These are phyloP conservation scores for Falciphora oryzae DNA, from an alignment of 2,329 filamentous ascomycete genomes.

Conservation along the genomic window DNA sequence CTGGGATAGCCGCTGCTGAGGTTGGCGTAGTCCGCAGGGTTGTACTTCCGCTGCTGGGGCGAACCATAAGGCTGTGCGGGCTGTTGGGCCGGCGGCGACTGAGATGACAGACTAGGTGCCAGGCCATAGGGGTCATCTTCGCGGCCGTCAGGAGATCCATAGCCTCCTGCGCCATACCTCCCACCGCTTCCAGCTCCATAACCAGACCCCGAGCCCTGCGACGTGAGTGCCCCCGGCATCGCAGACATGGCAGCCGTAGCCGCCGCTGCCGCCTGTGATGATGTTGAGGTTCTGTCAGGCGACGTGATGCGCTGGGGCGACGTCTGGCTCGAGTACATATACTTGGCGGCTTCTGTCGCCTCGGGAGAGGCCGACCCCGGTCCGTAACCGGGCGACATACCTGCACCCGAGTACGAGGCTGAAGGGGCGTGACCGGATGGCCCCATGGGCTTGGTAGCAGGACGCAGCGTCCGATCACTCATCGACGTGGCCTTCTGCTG, in stretches of 20 bases:
- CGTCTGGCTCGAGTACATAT: conserved; percentile 51
- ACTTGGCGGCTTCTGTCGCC: conserved; percentile 58
- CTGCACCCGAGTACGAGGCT: conserved; percentile 12
- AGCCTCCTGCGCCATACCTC: conserved; percentile 18
- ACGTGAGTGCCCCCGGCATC: conserved; percentile 45
- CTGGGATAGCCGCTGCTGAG: conserved; percentile 39
- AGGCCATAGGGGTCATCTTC: conserved; percentile 30
- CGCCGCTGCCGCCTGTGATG: conserved; percentile 42
- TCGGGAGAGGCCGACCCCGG: conserved; percentile 39
- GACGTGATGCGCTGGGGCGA: conserved; percentile 40
- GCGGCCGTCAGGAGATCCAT: conserved; percentile 13
- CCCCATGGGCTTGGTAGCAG: conserved; percentile 38
- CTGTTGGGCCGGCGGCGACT: conserved; percentile 18
- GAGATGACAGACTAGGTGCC: conserved; percentile 13
- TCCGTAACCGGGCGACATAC: conserved; percentile 20
- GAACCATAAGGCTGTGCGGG: conserved; percentile 26
- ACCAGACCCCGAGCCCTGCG: conserved; percentile 21
- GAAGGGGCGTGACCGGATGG: conserved; percentile 21
- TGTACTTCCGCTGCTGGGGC: conserved; percentile 59
- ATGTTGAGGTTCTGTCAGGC: conserved; percentile 45
- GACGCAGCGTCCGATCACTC: conserved; percentile 61
- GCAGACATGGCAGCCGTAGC: conserved; percentile 52
- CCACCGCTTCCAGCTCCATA: conserved; percentile 20
- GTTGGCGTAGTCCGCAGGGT: conserved; percentile 70
- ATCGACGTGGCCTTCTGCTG: conserved; percentile 54